Evolutionary conservation across 352 stramenopile genomes (phyloP).

Genomic region (Phytophthora agathidicida): DNA sequence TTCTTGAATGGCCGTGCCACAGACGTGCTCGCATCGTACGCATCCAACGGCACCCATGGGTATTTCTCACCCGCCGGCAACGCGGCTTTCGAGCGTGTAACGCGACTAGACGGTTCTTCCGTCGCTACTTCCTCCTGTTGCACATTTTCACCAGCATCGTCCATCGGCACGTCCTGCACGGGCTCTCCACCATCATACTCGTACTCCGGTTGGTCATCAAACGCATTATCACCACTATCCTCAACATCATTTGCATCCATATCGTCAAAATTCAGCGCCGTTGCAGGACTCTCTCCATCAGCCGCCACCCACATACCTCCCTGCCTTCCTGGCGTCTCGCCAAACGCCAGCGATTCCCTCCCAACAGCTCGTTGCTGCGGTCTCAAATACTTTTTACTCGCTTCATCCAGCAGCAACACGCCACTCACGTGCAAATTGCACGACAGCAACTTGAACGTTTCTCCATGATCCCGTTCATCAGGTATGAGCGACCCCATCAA

Average conservation of each 20-base stretch:
- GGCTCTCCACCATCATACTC: conserved; percentile 39
- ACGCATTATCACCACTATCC: conserved; percentile 19
- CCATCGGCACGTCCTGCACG: conserved; percentile 25
- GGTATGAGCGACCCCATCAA: conserved; percentile 84
- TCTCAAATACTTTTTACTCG: conserved; percentile 72
- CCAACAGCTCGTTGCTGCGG: conserved; percentile 15
- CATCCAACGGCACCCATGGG: conserved; percentile 73
- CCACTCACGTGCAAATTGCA: conserved; percentile 76
- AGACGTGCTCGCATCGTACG: conserved; percentile 76
- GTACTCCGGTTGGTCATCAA: conserved; percentile 39
- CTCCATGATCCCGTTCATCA: conserved; percentile 76
- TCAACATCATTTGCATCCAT: conserved; percentile 41
- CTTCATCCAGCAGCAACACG: conserved; percentile 80
- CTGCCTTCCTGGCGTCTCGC: conserved; percentile 28
- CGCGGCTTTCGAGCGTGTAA: background rate
- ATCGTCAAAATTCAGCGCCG: conserved; percentile 52
- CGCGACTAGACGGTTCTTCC: background rate
- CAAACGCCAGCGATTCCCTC: conserved; percentile 24
- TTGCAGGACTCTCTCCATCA: conserved; percentile 29
- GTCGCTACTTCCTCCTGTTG: conserved; percentile 4
- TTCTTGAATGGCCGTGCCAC: conserved; percentile 77
- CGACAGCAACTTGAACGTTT: conserved; percentile 87
- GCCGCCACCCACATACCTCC: conserved; percentile 25
- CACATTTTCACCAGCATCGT: conserved; percentile 7
- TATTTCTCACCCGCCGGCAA: conserved; percentile 47